Evolutionary conservation across 179 eudicot genomes (phyloP).

Genomic region (Camellia oleifera): DNA sequence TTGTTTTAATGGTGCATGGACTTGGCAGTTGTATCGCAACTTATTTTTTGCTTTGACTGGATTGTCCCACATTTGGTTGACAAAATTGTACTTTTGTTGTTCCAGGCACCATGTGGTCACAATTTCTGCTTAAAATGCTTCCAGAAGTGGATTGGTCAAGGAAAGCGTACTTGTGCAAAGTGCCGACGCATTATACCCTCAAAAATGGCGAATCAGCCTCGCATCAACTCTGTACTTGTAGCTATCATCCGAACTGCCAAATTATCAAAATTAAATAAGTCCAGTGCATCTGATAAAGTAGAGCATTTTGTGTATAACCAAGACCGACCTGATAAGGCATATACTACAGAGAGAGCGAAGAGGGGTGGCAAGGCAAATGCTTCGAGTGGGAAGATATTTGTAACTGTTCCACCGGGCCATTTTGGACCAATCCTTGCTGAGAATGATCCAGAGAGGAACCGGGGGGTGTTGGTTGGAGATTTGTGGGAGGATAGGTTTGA

Average conservation of each 20-base stretch:
- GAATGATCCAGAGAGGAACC: constrained; percentile 65
- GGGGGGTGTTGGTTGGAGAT: constrained; percentile 68
- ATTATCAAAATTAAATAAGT: constrained; percentile 34
- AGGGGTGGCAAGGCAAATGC: constrained; percentile 80
- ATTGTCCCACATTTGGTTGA: neutral
- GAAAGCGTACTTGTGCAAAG: constrained; percentile 74
- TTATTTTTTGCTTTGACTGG: neutral
- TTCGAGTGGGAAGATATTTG: constrained; percentile 80
- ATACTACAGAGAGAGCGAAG: constrained; percentile 78
- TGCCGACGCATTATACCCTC: constrained; percentile 62
- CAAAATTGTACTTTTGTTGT: constrained; percentile 10
- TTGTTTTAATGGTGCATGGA: neutral
- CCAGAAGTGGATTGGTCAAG: constrained; percentile 79
- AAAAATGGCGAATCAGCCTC: constrained; percentile 66
- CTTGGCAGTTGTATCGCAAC: neutral
- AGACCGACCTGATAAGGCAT: constrained; percentile 77
- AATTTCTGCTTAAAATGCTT: constrained; percentile 90
- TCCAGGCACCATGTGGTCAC: constrained; percentile 90
- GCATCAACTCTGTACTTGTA: constrained; percentile 73
- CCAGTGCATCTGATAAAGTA: constrained; percentile 36
- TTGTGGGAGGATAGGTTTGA: constrained; percentile 52
- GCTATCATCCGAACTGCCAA: constrained; percentile 66
- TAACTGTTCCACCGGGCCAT: constrained; percentile 66
- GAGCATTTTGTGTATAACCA: constrained; percentile 51
- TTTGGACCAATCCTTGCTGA: constrained; percentile 91